These are phyloP conservation scores for Phytophthora cryptogea DNA, from an alignment of 352 stramenopile genomes.

Conservation along the genomic window DNA sequence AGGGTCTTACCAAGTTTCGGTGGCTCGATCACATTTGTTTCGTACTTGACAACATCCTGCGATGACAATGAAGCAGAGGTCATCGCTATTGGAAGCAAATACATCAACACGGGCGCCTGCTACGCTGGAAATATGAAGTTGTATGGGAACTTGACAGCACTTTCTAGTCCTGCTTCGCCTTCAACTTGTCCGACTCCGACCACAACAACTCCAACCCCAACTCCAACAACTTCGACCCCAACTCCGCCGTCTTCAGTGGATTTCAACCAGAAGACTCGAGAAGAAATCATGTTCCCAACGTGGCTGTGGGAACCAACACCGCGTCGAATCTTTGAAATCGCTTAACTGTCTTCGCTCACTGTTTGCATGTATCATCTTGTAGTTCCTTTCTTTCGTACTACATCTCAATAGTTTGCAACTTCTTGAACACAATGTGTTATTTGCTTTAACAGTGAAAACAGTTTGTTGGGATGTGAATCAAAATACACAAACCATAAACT, in stretches of 20 bases:
- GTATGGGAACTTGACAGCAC: conserved; percentile 6
- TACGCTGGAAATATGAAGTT: conserved; percentile 8
- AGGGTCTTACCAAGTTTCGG: not conserved
- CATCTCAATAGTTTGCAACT: too few relatives aligned
- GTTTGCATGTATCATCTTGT: too few relatives aligned
- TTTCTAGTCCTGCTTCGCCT: not conserved
- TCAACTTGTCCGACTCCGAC: not conserved
- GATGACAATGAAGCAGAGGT: not conserved
- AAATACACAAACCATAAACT: too few relatives aligned
- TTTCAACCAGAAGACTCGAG: conserved; percentile 2
- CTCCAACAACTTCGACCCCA: not conserved
- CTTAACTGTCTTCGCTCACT: not conserved
- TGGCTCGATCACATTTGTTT: not conserved
- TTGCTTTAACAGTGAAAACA: too few relatives aligned
- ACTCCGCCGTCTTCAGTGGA: not conserved
- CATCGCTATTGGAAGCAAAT: conserved; percentile 14
- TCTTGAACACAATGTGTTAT: too few relatives aligned
- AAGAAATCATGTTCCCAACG: conserved; percentile 16
- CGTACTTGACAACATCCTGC: not conserved
- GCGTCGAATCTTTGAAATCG: conserved; percentile 1
- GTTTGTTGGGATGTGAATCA: too few relatives aligned
- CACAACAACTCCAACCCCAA: not conserved
- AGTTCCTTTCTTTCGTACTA: too few relatives aligned
- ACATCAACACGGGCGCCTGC: conserved; percentile 13
- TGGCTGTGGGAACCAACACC: conserved; percentile 12